Conservation (phyloP, 192 early-diverging fungal species). For the Thamnidium elegans region DNA sequence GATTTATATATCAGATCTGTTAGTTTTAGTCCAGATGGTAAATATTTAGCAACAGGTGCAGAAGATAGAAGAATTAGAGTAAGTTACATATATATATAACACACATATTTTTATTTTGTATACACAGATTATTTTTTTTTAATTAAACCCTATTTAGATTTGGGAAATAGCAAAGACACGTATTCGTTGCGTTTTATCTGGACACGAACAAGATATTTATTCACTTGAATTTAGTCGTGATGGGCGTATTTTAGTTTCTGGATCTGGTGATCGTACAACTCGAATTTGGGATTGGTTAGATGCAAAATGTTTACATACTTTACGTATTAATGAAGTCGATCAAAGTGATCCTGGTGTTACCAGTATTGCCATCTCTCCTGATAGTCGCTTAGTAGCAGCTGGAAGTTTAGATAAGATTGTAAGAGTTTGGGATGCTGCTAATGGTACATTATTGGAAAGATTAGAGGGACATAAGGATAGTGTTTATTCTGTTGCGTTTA, state of each 20-base stretch:
- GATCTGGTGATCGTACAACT: constrained; percentile 80
- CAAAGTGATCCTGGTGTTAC: constrained; percentile 93
- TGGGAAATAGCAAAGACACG: constrained; percentile 65
- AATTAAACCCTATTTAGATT: constrained; percentile 37
- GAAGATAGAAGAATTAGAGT: constrained; percentile 93
- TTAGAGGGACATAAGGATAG: constrained; percentile 94
- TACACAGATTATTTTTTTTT: background rate
- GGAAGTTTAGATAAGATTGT: constrained; percentile 93
- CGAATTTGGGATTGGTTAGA: constrained; percentile 86
- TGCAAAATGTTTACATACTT: constrained; percentile 66
- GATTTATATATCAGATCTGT: constrained; percentile 96
- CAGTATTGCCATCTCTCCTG: constrained; percentile 90
- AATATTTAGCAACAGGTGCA: constrained; percentile 88
- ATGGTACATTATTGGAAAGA: constrained; percentile 78
- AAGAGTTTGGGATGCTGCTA: constrained; percentile 85
- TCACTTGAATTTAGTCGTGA: constrained; percentile 91
- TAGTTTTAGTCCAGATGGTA: constrained; percentile 92
- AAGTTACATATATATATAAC: no score
- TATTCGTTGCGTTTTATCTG: constrained; percentile 67
- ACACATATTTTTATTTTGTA: no score
- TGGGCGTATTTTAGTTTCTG: constrained; percentile 86
- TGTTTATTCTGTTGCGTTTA: constrained; percentile 94
- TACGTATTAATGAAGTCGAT: constrained; percentile 77
- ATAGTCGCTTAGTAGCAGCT: constrained; percentile 81
- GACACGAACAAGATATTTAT: constrained; percentile 97